Conservation (phyloP, 495 filamentous ascomycete species). For the Ramalina intermedia region DNA sequence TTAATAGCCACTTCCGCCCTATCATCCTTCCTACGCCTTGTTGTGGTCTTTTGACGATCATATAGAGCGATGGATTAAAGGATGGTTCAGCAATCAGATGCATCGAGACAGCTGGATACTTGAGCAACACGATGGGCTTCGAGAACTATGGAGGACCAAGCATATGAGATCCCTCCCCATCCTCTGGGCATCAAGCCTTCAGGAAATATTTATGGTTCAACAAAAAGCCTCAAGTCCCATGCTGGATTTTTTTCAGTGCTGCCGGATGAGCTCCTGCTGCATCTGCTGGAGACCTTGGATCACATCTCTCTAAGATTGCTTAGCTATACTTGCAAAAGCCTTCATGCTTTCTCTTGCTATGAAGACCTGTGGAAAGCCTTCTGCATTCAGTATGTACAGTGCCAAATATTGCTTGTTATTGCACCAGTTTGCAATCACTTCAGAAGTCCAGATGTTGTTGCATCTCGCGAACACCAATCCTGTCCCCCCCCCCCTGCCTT, state of each 20-base stretch:
- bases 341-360: slow-evolving; percentile 72
- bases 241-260: slow-evolving; percentile 49
- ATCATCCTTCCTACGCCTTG: not conserved
- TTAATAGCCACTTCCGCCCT: not conserved
- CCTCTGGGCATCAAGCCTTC: slow-evolving; percentile 75
- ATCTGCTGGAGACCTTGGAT: slow-evolving; percentile 64
- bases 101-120: not conserved
- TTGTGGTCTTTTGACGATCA: too few relatives aligned
- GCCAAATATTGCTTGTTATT: too few relatives aligned
- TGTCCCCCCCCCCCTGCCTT: slow-evolving; percentile 2
- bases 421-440: too few relatives aligned
- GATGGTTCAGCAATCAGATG: not conserved
- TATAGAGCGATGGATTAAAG: too few relatives aligned
- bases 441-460: too few relatives aligned
- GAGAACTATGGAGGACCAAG: not conserved
- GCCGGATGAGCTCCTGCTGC: slow-evolving; percentile 70
- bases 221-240: slow-evolving; percentile 46
- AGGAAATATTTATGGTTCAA: slow-evolving; percentile 66
- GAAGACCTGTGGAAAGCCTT: slow-evolving; percentile 88
- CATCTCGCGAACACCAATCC: too few relatives aligned
- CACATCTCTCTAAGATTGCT: slow-evolving; percentile 43
- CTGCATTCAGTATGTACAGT: slow-evolving; percentile 63
- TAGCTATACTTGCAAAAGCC: slow-evolving; percentile 72
- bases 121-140: not conserved
- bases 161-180: slow-evolving; percentile 50